Evolutionary conservation across 192 early-diverging fungal species (phyloP), one percentile per base, ranked within the genome.

Genomic region (Bifiguratus adelaidae): DNA sequence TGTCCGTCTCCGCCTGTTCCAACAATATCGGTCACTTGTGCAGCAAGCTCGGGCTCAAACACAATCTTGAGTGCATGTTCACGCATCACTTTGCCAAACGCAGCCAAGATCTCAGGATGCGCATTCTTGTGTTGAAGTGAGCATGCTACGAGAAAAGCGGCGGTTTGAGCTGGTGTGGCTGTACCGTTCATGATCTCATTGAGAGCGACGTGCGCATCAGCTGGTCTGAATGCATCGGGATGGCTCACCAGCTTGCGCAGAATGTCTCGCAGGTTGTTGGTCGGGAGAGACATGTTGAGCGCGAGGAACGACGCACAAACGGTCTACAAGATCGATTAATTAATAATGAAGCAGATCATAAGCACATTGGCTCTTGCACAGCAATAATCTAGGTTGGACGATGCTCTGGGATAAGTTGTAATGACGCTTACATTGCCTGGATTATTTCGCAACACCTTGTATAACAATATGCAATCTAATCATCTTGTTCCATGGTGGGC

Each of bases 1-100:
- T 91, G 87, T 12, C 93, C 93, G 68, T 98, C 95, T 7, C 95
- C 95, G n/a, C 95, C 95, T 1, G 95, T 98, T 3, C 95, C 95
- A 2, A 97, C 92, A 62, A 95, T 93, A 54, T 98, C 93, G 2
- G 82, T 80, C 5, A 90, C 53, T 35, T 67, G 63, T 23, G 50
- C 72, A 34, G 56, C 63, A 19, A 60, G 55, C 1, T 52, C 47
- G 22, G 77, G 55, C 1, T 56, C 42, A 27, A 85, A 71, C 19
- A 63, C 41, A 4, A 92, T 67, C 6, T 56, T 59, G 5, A 78
- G 48, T 1, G 87, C 84, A 41, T 81, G 75, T 15, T 73, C 66
- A 33, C 80, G 76, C 81, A 91, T 82, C 24, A 78, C 84, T 0
- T 52, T 41, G 3, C 89, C 90, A 52, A 77, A 71, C 1, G 91